Conservation (phyloP, 148 eudicot genomes). For the Mesembryanthemum crystallinum region DNA sequence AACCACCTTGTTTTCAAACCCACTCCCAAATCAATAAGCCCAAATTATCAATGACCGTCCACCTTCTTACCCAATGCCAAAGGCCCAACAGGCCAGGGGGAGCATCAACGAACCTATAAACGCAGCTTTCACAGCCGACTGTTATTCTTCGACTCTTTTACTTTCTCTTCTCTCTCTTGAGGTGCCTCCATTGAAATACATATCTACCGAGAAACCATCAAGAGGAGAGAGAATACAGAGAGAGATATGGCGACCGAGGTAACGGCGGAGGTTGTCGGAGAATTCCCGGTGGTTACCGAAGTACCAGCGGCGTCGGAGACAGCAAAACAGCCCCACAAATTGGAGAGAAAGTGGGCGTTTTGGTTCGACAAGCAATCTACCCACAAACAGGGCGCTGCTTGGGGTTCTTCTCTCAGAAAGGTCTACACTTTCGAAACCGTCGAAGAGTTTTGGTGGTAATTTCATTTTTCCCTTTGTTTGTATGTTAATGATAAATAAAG, state of each 20-base stretch:
- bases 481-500: too few species aligned
- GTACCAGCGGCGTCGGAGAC: constrained; percentile 20
- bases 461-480: neutral
- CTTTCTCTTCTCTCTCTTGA: neutral
- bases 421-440: constrained; percentile 80
- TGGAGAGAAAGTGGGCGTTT: constrained; percentile 88
- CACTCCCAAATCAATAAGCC: too few species aligned
- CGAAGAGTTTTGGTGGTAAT: constrained; percentile 94
- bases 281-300: constrained; percentile 16
- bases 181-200: constrained; percentile 3
- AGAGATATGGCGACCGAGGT: constrained; percentile 24
- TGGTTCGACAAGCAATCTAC: constrained; percentile 88
- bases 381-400: constrained; percentile 88
- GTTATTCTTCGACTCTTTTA: neutral
- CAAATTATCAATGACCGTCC: too few species aligned
- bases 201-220: neutral
- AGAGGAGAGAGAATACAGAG: constrained; percentile 13
- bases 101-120: too few species aligned
- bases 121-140: neutral
- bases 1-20: too few species aligned
- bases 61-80: too few species aligned
- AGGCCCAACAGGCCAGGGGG: too few species aligned
- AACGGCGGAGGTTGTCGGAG: constrained; percentile 19
- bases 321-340: constrained; percentile 49
- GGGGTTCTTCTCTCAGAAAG: constrained; percentile 75